Base-by-base conservation (phyloP, 345 rosid genomes). In the Gossypium turneri region DNA sequence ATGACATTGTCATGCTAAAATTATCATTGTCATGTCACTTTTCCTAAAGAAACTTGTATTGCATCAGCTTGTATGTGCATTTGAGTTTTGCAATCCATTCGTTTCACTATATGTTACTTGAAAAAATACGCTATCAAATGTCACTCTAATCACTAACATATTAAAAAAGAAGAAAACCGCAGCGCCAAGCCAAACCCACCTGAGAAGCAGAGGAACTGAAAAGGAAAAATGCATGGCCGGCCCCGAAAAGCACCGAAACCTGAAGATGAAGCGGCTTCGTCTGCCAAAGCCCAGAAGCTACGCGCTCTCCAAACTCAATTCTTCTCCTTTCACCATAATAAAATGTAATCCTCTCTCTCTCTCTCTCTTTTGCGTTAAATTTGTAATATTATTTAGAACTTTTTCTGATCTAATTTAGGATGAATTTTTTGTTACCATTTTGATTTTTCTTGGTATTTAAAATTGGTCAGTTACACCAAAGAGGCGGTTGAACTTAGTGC, bases 401-500 rank as follows among this genome's bases (percentile, higher is more conserved):
- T 65, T 53, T 7, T 10, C n/a, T 72, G 59, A 52, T 48, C 38
- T 15, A 22, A 56, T 22, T 56, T 73, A 60, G n/a, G 12, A 4
- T 66, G n/a, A 44, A 6, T 60, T 11, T 66, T 12, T 6, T 45
- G 13, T 63, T 63, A 7, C 17, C 44, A 34, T 34, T 34, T 34
- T 34, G 41, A 34, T 34, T 34, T 56, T 74, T 62, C 58, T 55
- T 65, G 4, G 16, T 61, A n/a, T 16, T 57, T 17, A 61, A 15
- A 24, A 70, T 70, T 63, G 56, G n/a, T 58, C 86, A 92, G 98
- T 81, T 94, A 90, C 78, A 86, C 89, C 15, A 75, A 89, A 77
- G 97, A 93, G 84, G 98, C 98, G 24, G 67, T 95, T 48, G 84
- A 91, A 38, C 62, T 87, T 9, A 95, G 98, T 84, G 85, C 90